Base-by-base conservation (phyloP, 202 grass and related monocot genomes). In the Carex arenaria region DNA sequence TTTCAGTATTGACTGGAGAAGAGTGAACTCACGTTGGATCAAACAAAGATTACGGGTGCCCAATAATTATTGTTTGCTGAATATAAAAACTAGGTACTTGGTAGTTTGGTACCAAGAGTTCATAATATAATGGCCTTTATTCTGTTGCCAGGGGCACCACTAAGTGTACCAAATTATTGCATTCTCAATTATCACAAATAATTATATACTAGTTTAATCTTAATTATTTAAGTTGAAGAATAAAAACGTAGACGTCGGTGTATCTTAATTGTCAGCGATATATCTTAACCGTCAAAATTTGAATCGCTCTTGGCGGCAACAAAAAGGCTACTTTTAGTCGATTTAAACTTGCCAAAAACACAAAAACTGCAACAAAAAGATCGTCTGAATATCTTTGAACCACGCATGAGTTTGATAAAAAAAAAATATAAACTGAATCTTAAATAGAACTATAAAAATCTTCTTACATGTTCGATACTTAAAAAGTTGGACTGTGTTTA, bases 31-130 rank as follows among this genome's bases (percentile, higher is more conserved):
- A 34, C 64, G 43, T 82, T 36, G 80, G 80, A 82, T 82, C 80
- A 68, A 67, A 82, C 80, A 82, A 68, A 82, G 63, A 82, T 82
- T 82, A 69, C 62, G 45, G 40, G 65, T 65, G 63, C 40, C 22
- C 26, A 69, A 82, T 82, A 82, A 81, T 69, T 53, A 82, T 82
- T 54, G 4, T 81, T 65, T 49, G 36, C 10, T 47, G 19, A 81
- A 82, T 82, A 82, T 82, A 52, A 82, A 82, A 82, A 60, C 2
- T 18, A 80, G 78, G 79, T 82, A 82, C 79, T 69, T 82, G 45
- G 63, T 69, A 82, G 67, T 62, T 69, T 82, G 45, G 63, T 69
- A 82, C 63, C 80, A 82, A 69, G 80, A 53, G 26, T 53, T 67
- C 30, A 55, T 82, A 69, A 34, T 56, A 55, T 82, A 78, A n/a